Evolutionary conservation across 1,284 basidiomycete species (phyloP).

Genomic region (Marasmius fiardii): DNA sequence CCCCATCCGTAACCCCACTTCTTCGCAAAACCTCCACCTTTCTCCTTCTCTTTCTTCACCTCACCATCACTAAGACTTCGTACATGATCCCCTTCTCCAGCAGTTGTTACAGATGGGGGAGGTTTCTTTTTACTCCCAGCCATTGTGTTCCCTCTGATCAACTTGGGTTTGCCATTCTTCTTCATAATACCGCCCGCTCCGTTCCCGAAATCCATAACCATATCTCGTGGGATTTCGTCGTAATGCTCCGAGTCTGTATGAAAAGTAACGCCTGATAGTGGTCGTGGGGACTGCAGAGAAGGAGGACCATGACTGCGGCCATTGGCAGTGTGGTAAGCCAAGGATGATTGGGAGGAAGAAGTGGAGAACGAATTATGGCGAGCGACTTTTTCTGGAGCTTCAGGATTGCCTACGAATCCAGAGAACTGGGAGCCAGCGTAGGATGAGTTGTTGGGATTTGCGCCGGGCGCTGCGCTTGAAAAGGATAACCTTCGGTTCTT

Average conservation of each 20-base stretch:
- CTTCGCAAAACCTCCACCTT: slow-evolving; percentile 22
- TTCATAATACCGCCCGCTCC: slow-evolving; percentile 12
- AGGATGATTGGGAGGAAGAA: slow-evolving; percentile 2
- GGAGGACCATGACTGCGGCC: not conserved
- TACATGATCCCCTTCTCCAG: not conserved
- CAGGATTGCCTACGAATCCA: not conserved
- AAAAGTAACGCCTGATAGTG: slow-evolving; percentile 37
- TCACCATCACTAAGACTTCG: slow-evolving; percentile 3
- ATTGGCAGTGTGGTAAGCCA: slow-evolving; percentile 3
- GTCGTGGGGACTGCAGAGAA: not conserved
- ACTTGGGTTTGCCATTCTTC: slow-evolving; percentile 33
- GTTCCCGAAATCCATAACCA: slow-evolving; percentile 7
- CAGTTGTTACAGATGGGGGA: not conserved
- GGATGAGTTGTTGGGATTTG: slow-evolving; percentile 17
- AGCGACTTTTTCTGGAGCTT: slow-evolving; percentile 1
- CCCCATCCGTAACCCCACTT: slow-evolving; percentile 72
- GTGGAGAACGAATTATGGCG: slow-evolving; percentile 10
- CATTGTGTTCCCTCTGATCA: slow-evolving; percentile 53
- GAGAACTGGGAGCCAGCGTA: slow-evolving; percentile 13
- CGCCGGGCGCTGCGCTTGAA: slow-evolving; percentile 29
- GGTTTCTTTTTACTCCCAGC: slow-evolving; percentile 36
- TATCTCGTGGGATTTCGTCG: slow-evolving; percentile 32
- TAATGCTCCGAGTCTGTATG: slow-evolving; percentile 57
- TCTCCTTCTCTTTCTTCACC: not conserved
- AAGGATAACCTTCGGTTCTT: slow-evolving; percentile 39